Conservation (phyloP, 352 stramenopile genomes). For the Phytophthora megakarya region DNA sequence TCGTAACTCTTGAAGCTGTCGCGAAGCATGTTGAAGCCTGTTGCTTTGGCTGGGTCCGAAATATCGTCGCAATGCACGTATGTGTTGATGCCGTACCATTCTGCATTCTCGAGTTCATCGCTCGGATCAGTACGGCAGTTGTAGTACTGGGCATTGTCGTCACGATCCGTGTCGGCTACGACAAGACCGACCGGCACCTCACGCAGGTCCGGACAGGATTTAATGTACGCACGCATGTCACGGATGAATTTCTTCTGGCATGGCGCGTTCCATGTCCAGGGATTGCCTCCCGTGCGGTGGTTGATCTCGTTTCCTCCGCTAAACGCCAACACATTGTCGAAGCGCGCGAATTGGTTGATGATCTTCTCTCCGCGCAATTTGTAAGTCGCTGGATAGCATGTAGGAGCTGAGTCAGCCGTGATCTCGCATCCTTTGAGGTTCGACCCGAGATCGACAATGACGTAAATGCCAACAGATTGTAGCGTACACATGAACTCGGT, state of each 20-base stretch:
- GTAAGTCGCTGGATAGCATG: slow-evolving; percentile 68
- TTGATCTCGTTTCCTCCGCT: slow-evolving; percentile 86
- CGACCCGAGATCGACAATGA: slow-evolving; percentile 68
- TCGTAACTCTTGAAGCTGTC: slow-evolving; percentile 68
- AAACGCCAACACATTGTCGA: slow-evolving; percentile 84
- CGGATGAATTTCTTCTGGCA: slow-evolving; percentile 91
- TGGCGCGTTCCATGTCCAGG: slow-evolving; percentile 63
- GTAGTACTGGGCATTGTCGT: slow-evolving; percentile 79
- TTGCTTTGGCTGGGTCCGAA: slow-evolving; percentile 42
- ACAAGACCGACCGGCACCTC: slow-evolving; percentile 79
- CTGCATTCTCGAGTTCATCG: slow-evolving; percentile 70
- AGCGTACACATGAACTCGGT: slow-evolving; percentile 88
- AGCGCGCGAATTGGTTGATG: slow-evolving; percentile 82
- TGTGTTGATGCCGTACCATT: slow-evolving; percentile 89
- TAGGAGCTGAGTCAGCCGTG: slow-evolving; percentile 49
- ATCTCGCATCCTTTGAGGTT: slow-evolving; percentile 75
- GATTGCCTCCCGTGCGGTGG: slow-evolving; percentile 53
- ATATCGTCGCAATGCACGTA: slow-evolving; percentile 80
- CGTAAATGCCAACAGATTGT: slow-evolving; percentile 77
- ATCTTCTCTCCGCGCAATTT: slow-evolving; percentile 81
- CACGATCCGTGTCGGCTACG: slow-evolving; percentile 63
- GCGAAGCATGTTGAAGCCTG: slow-evolving; percentile 65
- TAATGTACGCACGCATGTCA: slow-evolving; percentile 84
- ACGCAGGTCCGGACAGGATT: slow-evolving; percentile 58
- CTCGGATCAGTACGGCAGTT: slow-evolving; percentile 70